Evolutionary conservation across 495 filamentous ascomycete species (phyloP).

Genomic region (Chlorociboria aeruginascens): DNA sequence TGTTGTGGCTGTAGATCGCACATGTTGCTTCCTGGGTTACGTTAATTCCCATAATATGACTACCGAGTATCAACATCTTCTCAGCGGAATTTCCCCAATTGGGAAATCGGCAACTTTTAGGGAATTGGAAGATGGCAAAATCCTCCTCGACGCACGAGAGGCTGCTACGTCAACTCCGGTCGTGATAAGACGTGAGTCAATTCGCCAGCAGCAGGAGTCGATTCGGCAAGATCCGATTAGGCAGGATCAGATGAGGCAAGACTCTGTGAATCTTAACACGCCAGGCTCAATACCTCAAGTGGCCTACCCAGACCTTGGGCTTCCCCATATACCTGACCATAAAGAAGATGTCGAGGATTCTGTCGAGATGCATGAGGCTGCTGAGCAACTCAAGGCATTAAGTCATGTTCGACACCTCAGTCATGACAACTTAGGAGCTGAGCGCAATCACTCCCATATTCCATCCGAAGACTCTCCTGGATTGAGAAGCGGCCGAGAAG

Average conservation of each 20-base stretch:
- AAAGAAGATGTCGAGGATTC: constrained; percentile 44
- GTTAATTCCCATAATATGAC: constrained; percentile 47
- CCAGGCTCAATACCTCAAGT: constrained; percentile 9
- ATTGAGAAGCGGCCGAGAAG: constrained; percentile 27
- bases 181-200: constrained; percentile 13
- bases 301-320: constrained; percentile 12
- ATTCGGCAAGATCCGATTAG: background rate
- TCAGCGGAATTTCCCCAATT: constrained; percentile 27
- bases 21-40: constrained; percentile 42
- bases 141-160: constrained; percentile 30
- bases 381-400: constrained; percentile 44
- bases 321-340: constrained; percentile 8
- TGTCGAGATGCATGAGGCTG: constrained; percentile 46
- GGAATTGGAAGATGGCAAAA: constrained; percentile 36
- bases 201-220: constrained; percentile 6
- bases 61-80: constrained; percentile 39
- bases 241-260: constrained; percentile 3
- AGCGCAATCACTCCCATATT: constrained; percentile 18
- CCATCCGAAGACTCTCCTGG: constrained; percentile 21
- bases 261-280: constrained; percentile 6
- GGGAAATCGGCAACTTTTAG: constrained; percentile 25
- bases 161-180: constrained; percentile 17
- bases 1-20: constrained; percentile 40
- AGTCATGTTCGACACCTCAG: constrained; percentile 40
- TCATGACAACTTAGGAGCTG: constrained; percentile 24